These are phyloP conservation scores for Fusarium armeniacum DNA, from an alignment of 2,329 filamentous ascomycete species.

Conservation along the genomic window DNA sequence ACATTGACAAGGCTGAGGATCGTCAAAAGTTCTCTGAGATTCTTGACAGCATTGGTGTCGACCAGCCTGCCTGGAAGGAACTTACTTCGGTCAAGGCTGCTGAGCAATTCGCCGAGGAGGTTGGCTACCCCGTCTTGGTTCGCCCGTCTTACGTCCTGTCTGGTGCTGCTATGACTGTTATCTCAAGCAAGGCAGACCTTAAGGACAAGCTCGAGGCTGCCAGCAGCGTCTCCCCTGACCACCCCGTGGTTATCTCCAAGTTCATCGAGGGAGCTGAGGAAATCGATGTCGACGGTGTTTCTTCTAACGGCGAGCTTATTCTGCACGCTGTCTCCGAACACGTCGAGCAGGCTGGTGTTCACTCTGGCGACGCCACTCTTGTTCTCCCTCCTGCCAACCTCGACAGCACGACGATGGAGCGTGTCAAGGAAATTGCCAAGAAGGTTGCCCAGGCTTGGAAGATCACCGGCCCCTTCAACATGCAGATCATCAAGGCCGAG, in stretches of 20 bases:
- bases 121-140: conserved; percentile 94
- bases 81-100: conserved; percentile 90
- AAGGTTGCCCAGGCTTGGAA: conserved; percentile 98
- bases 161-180: conserved; percentile 98
- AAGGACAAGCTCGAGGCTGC: conserved; percentile 96
- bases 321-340: conserved; percentile 96
- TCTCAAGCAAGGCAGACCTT: conserved; percentile 87
- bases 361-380: conserved; percentile 96
- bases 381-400: conserved; percentile 89
- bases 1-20: conserved; percentile 98
- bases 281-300: conserved; percentile 96
- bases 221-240: conserved; percentile 90
- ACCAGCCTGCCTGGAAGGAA: conserved; percentile 98
- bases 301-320: conserved; percentile 85
- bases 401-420: conserved; percentile 81
- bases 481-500: conserved; percentile 98
- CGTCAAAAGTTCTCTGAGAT: conserved; percentile 99
- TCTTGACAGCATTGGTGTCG: conserved; percentile 94
- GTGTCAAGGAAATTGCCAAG: conserved; percentile 93
- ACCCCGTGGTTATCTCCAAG: conserved; percentile 98
- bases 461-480: conserved; percentile 99
- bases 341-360: conserved; percentile 96
- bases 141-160: conserved; percentile 96
- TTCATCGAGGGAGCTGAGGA: conserved; percentile 98
- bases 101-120: conserved; percentile 85